phyloP scores from a whole-genome alignment of 768 basidiomycete genomes.

The Chalciporus piperatus region DNA sequence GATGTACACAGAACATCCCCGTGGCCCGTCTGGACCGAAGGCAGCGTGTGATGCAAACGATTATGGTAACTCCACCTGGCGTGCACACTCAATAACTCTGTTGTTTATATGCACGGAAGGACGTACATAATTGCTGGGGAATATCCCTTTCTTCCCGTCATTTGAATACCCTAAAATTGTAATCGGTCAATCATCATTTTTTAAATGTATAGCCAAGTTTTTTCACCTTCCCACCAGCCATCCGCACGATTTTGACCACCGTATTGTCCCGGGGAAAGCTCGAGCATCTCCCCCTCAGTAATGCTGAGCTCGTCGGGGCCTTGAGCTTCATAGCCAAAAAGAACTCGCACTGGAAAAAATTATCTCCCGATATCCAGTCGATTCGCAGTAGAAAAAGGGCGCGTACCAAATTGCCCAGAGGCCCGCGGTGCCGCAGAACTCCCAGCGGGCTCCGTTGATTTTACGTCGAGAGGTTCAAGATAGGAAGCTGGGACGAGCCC shows the following conservation, averaged over 20 bases:
- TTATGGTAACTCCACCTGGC: slow-evolving; percentile 51
- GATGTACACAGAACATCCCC: neutral
- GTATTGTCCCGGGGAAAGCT: slow-evolving; percentile 57
- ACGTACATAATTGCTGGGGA: slow-evolving; percentile 87
- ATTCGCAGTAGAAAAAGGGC: neutral
- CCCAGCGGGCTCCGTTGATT: slow-evolving; percentile 10
- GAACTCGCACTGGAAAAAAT: slow-evolving; percentile 58
- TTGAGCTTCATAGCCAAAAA: slow-evolving; percentile 76
- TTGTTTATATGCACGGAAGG: slow-evolving; percentile 9
- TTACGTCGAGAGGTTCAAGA: slow-evolving; percentile 43
- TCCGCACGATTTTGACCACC: slow-evolving; percentile 69
- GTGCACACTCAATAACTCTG: slow-evolving; percentile 21
- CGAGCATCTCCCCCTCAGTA: slow-evolving; percentile 56
- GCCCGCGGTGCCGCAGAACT: slow-evolving; percentile 27
- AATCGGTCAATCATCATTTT: slow-evolving; percentile 21
- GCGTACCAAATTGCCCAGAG: slow-evolving; percentile 52
- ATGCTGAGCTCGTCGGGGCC: slow-evolving; percentile 70
- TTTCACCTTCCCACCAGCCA: slow-evolving; percentile 85
- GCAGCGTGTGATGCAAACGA: slow-evolving; percentile 5
- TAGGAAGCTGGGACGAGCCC: slow-evolving; percentile 88
- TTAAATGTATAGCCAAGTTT: slow-evolving; percentile 17
- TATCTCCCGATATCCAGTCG: slow-evolving; percentile 4
- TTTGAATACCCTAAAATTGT: slow-evolving; percentile 52
- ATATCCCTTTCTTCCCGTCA: slow-evolving; percentile 69
- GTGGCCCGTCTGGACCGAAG: slow-evolving; percentile 6